phyloP scores from a whole-genome alignment of 2,329 filamentous ascomycete genomes.

The Fusarium papillatum region DNA sequence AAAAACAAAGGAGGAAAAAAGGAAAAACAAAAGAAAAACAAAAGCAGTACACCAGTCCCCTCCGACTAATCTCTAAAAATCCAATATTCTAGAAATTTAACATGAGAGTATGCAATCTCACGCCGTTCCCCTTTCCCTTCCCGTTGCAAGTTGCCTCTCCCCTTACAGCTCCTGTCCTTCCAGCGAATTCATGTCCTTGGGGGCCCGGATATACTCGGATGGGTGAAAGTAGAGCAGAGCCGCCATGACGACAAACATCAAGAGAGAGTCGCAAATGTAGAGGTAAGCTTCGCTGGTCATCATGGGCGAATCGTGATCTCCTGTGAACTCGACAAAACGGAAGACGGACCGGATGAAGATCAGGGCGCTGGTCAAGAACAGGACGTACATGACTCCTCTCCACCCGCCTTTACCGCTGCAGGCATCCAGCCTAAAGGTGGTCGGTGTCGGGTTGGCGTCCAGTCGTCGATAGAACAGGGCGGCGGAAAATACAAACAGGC shows the following conservation, averaged over 20 bases:
- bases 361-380: conserved; percentile 8
- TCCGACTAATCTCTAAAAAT: background rate
- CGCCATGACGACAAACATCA: conserved; percentile 9
- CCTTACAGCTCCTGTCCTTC: background rate
- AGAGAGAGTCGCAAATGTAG: conserved; percentile 16
- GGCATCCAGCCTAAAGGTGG: background rate
- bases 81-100: background rate
- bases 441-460: background rate
- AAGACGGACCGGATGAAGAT: conserved; percentile 15
- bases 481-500: background rate
- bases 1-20: background rate
- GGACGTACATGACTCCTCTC: background rate
- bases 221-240: conserved; percentile 9
- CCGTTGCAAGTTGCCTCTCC: background rate
- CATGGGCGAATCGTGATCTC: conserved; percentile 1
- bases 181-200: conserved; percentile 9
- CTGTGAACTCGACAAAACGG: conserved; percentile 11
- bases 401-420: background rate
- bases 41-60: background rate
- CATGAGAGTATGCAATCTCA: background rate
- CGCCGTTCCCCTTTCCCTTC: background rate
- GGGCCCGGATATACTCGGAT: background rate
- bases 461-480: conserved; percentile 1
- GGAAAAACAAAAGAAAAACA: background rate
- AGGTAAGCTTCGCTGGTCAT: conserved; percentile 10